Evolutionary conservation across 768 basidiomycete species (phyloP).

Genomic region (Psilocybe azurescens): DNA sequence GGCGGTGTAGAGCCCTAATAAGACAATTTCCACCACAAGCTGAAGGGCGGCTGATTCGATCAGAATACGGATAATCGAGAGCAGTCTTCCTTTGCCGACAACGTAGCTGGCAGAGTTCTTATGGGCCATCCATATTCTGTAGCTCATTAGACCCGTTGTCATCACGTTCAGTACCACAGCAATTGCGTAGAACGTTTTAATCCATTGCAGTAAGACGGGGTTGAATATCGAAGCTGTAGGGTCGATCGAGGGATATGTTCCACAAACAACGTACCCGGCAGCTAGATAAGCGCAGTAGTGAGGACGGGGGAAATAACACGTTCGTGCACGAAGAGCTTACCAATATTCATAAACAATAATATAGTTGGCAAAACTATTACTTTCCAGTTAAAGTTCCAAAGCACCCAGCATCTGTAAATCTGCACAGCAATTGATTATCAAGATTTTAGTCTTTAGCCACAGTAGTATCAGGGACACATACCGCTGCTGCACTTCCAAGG

Average conservation of each 20-base stretch:
- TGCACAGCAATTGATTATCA: background rate
- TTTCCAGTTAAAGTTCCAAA: slow-evolving; percentile 6
- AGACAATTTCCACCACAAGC: background rate
- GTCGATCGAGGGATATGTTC: slow-evolving; percentile 1
- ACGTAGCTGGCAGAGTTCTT: background rate
- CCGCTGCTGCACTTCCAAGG: slow-evolving; percentile 8
- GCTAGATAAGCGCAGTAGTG: background rate
- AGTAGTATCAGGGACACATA: background rate
- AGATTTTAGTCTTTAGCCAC: too few relatives aligned
- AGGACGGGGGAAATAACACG: too few relatives aligned
- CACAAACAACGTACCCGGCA: slow-evolving; percentile 8
- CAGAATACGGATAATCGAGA: slow-evolving; percentile 1
- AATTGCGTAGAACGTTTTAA: slow-evolving; percentile 8
- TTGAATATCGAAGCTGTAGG: slow-evolving; percentile 1
- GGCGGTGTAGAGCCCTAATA: background rate
- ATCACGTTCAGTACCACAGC: slow-evolving; percentile 1
- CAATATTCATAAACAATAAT: background rate
- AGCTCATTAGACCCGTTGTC: slow-evolving; percentile 2
- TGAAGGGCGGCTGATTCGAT: slow-evolving; percentile 8
- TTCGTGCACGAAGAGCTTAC: background rate
- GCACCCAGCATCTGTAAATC: slow-evolving; percentile 13
- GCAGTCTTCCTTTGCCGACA: background rate
- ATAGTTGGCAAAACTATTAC: background rate
- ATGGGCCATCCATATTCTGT: slow-evolving; percentile 1
- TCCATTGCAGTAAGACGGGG: background rate